phyloP scores from a whole-genome alignment of 2,329 filamentous ascomycete species.

The Triangularia verruculosa region DNA sequence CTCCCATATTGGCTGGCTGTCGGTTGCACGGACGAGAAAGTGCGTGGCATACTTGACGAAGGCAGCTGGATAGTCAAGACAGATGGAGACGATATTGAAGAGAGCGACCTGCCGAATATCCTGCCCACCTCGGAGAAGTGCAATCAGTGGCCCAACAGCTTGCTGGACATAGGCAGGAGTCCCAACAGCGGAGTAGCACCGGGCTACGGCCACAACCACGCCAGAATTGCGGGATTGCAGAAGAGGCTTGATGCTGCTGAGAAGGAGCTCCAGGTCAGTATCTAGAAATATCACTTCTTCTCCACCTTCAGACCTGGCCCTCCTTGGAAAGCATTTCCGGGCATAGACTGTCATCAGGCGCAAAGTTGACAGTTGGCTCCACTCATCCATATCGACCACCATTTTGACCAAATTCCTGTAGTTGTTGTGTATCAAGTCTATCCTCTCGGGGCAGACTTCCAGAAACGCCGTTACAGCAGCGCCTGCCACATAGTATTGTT shows the following conservation, averaged over 20 bases:
- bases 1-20: constrained; percentile 79
- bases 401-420: constrained; percentile 84
- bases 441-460: constrained; percentile 81
- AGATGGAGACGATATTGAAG: constrained; percentile 94
- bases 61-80: constrained; percentile 68
- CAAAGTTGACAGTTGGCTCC: constrained; percentile 85
- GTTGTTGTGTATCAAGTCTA: constrained; percentile 87
- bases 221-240: constrained; percentile 90
- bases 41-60: constrained; percentile 88
- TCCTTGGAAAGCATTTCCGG: constrained; percentile 79
- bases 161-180: constrained; percentile 71
- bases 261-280: constrained; percentile 75
- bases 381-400: constrained; percentile 98
- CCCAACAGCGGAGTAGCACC: constrained; percentile 81
- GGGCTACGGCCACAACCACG: constrained; percentile 82
- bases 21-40: constrained; percentile 79
- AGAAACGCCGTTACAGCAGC: constrained; percentile 87
- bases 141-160: constrained; percentile 80
- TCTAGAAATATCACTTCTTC: constrained; percentile 66
- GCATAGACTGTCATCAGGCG: constrained; percentile 81
- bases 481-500: constrained; percentile 94
- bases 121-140: constrained; percentile 76
- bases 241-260: constrained; percentile 78
- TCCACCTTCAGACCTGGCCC: constrained; percentile 48
- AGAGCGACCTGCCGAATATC: constrained; percentile 89